A percentile compares a stretch with the other conserved stretches of the same genome.
These are phyloP conservation scores for Bauhinia variegata DNA, from an alignment of 306 rosid species.

Conservation along the genomic window DNA sequence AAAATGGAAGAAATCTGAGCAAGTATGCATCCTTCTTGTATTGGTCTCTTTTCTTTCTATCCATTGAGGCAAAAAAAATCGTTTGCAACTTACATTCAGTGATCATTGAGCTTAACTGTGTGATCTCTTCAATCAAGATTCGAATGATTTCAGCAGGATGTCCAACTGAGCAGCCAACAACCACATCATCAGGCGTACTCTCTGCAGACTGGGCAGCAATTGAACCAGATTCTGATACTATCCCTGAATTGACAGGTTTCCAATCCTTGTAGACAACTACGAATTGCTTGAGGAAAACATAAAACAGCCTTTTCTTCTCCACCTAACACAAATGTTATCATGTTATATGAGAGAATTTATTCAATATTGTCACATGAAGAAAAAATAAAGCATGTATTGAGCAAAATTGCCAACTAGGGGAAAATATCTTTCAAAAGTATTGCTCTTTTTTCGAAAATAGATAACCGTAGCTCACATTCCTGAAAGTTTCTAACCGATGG, in stretches of 20 bases:
- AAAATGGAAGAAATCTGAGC: slow-evolving; percentile 15
- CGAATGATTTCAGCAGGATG: slow-evolving; percentile 89
- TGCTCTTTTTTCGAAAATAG: background rate
- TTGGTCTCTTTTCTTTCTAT: slow-evolving; percentile 12
- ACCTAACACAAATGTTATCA: slow-evolving; percentile 54
- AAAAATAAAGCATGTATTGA: slow-evolving; percentile 22
- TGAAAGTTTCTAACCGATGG: slow-evolving; percentile 17
- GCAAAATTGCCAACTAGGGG: slow-evolving; percentile 8
- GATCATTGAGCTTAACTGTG: slow-evolving; percentile 67
- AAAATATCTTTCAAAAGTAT: background rate
- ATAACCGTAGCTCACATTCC: slow-evolving; percentile 12
- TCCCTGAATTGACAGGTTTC: slow-evolving; percentile 76
- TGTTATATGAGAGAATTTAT: slow-evolving; percentile 18
- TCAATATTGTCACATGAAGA: slow-evolving; percentile 19
- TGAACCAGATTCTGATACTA: slow-evolving; percentile 58
- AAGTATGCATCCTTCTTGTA: slow-evolving; percentile 18
- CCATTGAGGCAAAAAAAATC: background rate
- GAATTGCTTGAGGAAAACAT: slow-evolving; percentile 93
- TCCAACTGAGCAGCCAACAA: slow-evolving; percentile 90
- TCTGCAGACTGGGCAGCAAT: slow-evolving; percentile 48
- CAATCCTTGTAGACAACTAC: slow-evolving; percentile 76
- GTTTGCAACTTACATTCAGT: slow-evolving; percentile 71
- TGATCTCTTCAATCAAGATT: slow-evolving; percentile 73
- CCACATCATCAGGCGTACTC: slow-evolving; percentile 50
- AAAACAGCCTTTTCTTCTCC: slow-evolving; percentile 79